Base-by-base conservation (phyloP, 2,329 filamentous ascomycete species). In the Atkinsonella hypoxylon region DNA sequence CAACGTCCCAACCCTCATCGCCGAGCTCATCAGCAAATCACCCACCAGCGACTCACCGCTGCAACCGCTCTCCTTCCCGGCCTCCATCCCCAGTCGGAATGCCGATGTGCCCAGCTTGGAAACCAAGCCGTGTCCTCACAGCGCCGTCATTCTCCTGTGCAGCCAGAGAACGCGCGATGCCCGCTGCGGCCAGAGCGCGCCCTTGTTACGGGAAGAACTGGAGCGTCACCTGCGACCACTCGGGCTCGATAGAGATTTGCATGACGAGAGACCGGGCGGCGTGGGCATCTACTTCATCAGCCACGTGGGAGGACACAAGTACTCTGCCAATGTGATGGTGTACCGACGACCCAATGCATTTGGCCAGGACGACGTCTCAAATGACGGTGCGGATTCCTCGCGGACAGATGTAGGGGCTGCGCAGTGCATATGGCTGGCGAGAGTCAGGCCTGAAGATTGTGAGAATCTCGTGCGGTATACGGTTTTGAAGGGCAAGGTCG, bases 251-350 rank as follows among this genome's bases (percentile, higher is more conserved):
- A 82, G 93, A 31, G 91, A 97, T 63, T 70, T 93, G 45, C 82
- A 94, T 62, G 93, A 98, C 64, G 83, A 89, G 65, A 73, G 93
- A 52, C 89, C 90, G 0, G 91, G 91, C 11, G 93, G 93, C 12
- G 91, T 96, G 6, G 91, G 89, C 0, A 87, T 98, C 56, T 95
- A 95, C 70, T 97, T 96, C 64, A 94, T 97, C 62, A 91, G 83
- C 58, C 93, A 98, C 63, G 89, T 96, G 2, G 93, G 93, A 30
- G 93, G 93, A 0, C 93, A 98, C 73, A 96, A 96, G 71, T 97
- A 95, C 70, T 83, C 84, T 45, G 93, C 93, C 30, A 98, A 98
- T 61, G 81, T 97, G 59, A 87, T 98, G 73, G 75, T 98, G 1
- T 97, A 98, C 66, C 79, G 93, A 10, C 76, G 77, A 49, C 73